Evolutionary conservation across 805 yeast genomes (phyloP).

Genomic region (Metschnikowia aberdeeniae): DNA sequence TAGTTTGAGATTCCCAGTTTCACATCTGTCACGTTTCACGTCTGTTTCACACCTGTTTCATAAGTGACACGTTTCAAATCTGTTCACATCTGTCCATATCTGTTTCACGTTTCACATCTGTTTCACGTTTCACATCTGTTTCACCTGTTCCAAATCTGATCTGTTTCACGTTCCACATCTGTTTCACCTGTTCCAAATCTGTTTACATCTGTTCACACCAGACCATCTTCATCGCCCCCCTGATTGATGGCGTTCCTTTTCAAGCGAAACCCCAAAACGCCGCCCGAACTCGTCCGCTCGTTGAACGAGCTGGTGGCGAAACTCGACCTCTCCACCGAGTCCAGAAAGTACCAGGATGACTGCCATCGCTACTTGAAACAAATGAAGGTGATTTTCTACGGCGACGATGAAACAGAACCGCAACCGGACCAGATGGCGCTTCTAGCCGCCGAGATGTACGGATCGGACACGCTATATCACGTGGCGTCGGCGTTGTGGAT

Average conservation of each 20-base stretch:
- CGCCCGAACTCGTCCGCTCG: conserved; percentile 74
- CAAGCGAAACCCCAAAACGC: conserved; percentile 86
- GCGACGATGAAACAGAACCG: conserved; percentile 62
- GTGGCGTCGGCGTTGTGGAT: conserved; percentile 56
- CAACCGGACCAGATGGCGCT: conserved; percentile 70
- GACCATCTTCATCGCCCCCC: neutral
- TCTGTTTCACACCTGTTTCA: neutral
- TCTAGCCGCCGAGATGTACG: conserved; percentile 75
- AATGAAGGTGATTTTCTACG: conserved; percentile 61
- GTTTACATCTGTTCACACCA: neutral
- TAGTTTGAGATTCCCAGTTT: neutral
- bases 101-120: neutral
- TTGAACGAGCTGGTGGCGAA: conserved; percentile 70
- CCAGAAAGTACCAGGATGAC: conserved; percentile 64
- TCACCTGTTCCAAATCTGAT: neutral
- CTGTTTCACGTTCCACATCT: neutral
- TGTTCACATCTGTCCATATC: neutral
- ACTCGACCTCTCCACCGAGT: conserved; percentile 45
- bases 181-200: neutral
- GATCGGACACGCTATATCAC: conserved; percentile 61
- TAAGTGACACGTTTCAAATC: neutral
- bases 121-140: neutral
- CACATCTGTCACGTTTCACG: neutral
- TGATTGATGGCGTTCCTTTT: conserved; percentile 77
- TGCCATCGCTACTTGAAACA: conserved; percentile 60